A percentile compares a stretch with the other conserved stretches of the same genome.
These are phyloP conservation scores for Malus asiatica DNA, from an alignment of 306 rosid species.

Conservation along the genomic window DNA sequence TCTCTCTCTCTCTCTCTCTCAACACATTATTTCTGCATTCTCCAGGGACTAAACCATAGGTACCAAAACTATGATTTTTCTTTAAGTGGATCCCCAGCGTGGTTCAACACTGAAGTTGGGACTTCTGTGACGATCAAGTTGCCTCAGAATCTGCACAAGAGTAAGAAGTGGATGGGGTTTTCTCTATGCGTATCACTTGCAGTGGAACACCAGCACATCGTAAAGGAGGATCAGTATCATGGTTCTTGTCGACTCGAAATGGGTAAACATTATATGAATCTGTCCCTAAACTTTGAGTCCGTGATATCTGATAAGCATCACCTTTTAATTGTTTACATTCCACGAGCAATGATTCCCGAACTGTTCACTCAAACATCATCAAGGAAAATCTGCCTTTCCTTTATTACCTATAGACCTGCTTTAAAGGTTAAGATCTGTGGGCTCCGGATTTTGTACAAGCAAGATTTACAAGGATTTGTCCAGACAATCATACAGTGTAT, in stretches of 20 bases:
- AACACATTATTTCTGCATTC: background rate
- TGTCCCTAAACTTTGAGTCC: background rate
- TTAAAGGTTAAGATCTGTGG: background rate
- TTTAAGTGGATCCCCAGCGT: background rate
- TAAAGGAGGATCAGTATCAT: background rate
- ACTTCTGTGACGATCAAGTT: background rate
- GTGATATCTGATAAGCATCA: background rate
- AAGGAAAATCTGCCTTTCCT: background rate
- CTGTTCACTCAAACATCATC: background rate
- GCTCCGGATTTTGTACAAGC: background rate
- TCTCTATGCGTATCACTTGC: background rate
- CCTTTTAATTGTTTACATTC: background rate
- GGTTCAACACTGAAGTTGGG: background rate
- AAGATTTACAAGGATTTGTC: background rate
- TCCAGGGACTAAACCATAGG: background rate
- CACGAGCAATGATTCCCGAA: background rate
- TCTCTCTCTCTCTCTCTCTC: background rate
- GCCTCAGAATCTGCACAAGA: background rate
- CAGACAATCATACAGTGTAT: background rate
- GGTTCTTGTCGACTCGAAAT: background rate
- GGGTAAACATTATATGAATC: background rate
- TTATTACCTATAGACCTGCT: background rate
- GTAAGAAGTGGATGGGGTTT: conserved; percentile 3
- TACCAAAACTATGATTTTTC: background rate
- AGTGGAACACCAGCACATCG: background rate